These are phyloP conservation scores for Beta vulgaris DNA, from an alignment of 148 eudicot species.

Conservation along the genomic window DNA sequence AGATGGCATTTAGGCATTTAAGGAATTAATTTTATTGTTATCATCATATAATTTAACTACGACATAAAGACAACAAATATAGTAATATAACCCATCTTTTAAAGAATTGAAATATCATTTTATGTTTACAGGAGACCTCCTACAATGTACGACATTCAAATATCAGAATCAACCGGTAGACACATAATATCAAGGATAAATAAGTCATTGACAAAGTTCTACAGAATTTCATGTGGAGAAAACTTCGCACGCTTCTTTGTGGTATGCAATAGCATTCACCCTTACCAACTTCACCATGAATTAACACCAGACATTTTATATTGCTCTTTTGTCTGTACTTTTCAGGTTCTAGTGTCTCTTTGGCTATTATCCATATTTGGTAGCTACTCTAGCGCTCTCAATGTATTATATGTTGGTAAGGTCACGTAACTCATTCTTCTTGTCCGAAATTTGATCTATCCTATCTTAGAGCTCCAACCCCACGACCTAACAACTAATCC, in stretches of 20 bases:
- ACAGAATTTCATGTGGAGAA: constrained; percentile 51
- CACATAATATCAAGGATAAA: constrained; percentile 40
- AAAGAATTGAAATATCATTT: no score
- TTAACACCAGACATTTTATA: constrained; percentile 23
- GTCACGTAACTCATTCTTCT: no score
- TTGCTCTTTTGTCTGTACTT: constrained; percentile 13
- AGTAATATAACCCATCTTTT: no score
- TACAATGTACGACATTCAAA: constrained; percentile 31
- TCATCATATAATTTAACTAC: no score
- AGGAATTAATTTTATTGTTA: no score
- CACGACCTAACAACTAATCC: no score
- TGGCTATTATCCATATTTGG: constrained; percentile 60
- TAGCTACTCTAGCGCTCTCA: constrained; percentile 57
- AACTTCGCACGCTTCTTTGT: constrained; percentile 45
- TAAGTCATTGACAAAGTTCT: constrained; percentile 32
- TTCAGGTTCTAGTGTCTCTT: constrained; percentile 44
- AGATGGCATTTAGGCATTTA: no score
- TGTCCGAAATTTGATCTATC: no score
- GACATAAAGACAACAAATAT: no score
- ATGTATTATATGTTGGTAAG: constrained; percentile 53
- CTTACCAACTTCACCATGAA: constrained; percentile 17
- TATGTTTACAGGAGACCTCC: constrained; percentile 50
- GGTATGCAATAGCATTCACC: constrained; percentile 36
- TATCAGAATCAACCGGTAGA: constrained; percentile 45
- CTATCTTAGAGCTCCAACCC: no score